phyloP scores from a whole-genome alignment of 2,329 filamentous ascomycete genomes.

The Hypoxylon sp. region DNA sequence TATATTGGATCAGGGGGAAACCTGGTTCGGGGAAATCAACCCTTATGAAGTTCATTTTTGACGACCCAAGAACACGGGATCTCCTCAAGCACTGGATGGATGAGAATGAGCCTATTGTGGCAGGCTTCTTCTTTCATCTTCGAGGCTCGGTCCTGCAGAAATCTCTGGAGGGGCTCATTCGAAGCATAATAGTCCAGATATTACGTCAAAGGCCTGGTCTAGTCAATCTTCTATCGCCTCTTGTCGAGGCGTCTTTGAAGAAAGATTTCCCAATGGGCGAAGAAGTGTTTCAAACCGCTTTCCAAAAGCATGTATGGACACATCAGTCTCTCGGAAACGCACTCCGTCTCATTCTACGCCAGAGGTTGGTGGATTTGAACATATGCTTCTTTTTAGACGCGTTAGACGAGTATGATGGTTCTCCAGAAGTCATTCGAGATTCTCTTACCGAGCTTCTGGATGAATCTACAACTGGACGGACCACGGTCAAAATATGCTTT shows the following conservation, averaged over 20 bases:
- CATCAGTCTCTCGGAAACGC: not conserved
- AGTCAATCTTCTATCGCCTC: not conserved
- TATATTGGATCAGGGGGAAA: constrained; percentile 10
- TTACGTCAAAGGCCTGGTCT: not conserved
- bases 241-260: not conserved
- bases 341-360: not conserved
- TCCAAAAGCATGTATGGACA: constrained; percentile 1
- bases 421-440: not conserved
- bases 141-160: constrained; percentile 11
- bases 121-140: constrained; percentile 13
- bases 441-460: not conserved
- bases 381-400: constrained; percentile 9
- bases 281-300: not conserved
- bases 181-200: constrained; percentile 13
- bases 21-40: constrained; percentile 9
- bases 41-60: constrained; percentile 9
- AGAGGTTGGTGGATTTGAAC: not conserved
- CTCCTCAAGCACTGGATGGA: constrained; percentile 1
- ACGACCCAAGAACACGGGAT: constrained; percentile 2
- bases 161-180: constrained; percentile 7
- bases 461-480: not conserved
- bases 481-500: constrained; percentile 3
- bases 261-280: not conserved
- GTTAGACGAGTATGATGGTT: constrained; percentile 9
- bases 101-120: not conserved